Conservation (phyloP, 768 basidiomycete genomes). For the Pleurotus sapidus region DNA sequence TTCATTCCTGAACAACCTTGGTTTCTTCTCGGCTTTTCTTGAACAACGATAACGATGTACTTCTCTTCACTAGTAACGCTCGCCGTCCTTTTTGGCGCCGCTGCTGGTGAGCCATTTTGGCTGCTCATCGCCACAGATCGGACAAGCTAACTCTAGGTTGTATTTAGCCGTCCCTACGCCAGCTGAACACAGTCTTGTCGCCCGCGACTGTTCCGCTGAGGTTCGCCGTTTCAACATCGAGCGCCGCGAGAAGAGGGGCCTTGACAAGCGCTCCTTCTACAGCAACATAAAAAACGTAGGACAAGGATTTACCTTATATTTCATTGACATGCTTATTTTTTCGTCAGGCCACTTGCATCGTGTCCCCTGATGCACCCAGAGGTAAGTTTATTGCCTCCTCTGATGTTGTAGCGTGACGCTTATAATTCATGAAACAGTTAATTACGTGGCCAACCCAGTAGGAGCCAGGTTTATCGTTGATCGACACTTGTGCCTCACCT, state of each 20-base stretch:
- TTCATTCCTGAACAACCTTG: not conserved
- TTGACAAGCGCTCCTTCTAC: constrained; percentile 18
- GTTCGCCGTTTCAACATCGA: constrained; percentile 11
- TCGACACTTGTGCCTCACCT: not conserved
- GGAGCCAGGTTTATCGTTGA: not conserved
- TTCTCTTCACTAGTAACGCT: constrained; percentile 11
- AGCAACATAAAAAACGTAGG: constrained; percentile 18
- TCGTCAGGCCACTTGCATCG: constrained; percentile 19
- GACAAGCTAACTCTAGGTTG: not conserved
- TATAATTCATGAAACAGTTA: constrained; percentile 1
- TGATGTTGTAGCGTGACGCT: not conserved
- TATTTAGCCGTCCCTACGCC: constrained; percentile 14
- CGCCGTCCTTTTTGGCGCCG: constrained; percentile 14
- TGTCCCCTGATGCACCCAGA: constrained; percentile 16
- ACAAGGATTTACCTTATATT: not conserved
- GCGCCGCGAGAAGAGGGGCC: constrained; percentile 17
- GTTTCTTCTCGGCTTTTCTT: not conserved
- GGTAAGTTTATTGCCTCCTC: constrained; percentile 7
- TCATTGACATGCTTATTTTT: not conserved
- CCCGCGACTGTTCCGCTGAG: constrained; percentile 21
- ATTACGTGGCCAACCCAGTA: constrained; percentile 18
- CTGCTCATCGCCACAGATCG: not conserved
- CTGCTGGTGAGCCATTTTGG: constrained; percentile 10
- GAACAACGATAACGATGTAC: not conserved
- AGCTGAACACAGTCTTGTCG: constrained; percentile 6